A percentile compares a stretch with the other conserved stretches of the same genome.
Evolutionary conservation across 1,284 basidiomycete genomes (phyloP).

Genomic region (Agaricales sp.): DNA sequence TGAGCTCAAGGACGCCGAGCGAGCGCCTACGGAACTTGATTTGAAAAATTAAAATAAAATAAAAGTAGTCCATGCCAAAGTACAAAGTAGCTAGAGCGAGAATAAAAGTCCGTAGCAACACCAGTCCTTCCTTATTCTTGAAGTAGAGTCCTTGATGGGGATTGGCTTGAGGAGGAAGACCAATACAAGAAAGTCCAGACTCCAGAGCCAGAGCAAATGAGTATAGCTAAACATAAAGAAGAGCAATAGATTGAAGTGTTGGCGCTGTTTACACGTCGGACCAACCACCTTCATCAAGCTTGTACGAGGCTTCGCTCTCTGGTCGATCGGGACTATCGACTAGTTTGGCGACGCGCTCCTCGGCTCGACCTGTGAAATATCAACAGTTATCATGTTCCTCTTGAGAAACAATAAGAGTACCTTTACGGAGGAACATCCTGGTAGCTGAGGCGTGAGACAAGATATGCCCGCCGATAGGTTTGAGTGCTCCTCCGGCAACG

Average conservation of each 20-base stretch:
- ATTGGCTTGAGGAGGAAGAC: too few species aligned
- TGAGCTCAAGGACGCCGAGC: too few species aligned
- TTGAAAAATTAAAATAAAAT: too few species aligned
- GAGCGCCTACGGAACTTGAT: too few species aligned
- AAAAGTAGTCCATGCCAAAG: too few species aligned
- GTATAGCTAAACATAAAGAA: neutral
- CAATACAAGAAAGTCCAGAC: too few species aligned
- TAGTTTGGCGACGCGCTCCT: slow-evolving; percentile 92
- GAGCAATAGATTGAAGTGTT: neutral
- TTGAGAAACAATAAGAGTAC: slow-evolving; percentile 24
- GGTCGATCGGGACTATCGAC: slow-evolving; percentile 89
- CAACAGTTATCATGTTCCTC: slow-evolving; percentile 1
- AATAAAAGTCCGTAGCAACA: too few species aligned
- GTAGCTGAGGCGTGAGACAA: slow-evolving; percentile 82
- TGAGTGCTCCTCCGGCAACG: slow-evolving; percentile 79
- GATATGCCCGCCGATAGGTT: slow-evolving; percentile 83
- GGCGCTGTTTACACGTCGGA: slow-evolving; percentile 51
- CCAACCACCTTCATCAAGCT: slow-evolving; percentile 82
- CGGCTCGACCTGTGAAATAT: slow-evolving; percentile 60
- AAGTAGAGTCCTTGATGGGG: too few species aligned
- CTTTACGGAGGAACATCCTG: slow-evolving; percentile 80
- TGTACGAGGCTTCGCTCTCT: slow-evolving; percentile 88
- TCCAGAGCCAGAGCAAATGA: too few species aligned
- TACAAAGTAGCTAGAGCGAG: too few species aligned
- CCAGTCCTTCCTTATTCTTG: too few species aligned